Base-by-base conservation (phyloP, 2,329 filamentous ascomycete genomes). In the Colletotrichum theobromicola region DNA sequence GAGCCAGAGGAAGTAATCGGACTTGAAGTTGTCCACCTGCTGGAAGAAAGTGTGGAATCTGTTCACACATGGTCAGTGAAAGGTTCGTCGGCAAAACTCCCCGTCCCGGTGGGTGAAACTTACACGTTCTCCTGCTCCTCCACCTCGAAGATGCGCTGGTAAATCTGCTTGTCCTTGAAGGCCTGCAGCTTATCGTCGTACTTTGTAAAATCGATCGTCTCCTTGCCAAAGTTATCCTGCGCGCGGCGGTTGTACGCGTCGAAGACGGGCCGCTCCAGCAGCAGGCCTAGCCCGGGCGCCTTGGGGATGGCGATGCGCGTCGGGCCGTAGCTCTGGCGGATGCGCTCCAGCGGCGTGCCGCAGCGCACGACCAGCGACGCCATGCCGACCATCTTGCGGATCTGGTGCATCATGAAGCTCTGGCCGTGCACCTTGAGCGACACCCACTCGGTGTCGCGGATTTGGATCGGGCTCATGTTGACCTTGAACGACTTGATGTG, bases 391-490 rank as follows among this genome's bases (percentile, higher is more conserved):
- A 99, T 98, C 86, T 98, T 99, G 80, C 97, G 93, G 84, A 99
- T 99, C 86, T 99, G 97, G 84, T 99, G 97, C 97, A 99, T 99
- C 97, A 99, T 99, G 89, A 99, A 99, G 81, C 94, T 96, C 85
- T 99, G 97, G 0, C 97, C 97, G 84, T 99, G 97, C 28, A 99
- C 96, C 83, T 98, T 98, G 78, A 98, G 88, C 57, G 94, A 97
- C 6, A 99, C 88, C 97, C 97, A 99, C 87, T 99, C 94, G 2
- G 95, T 98, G 81, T 96, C 93, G 83, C 95, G 92, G 84, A 98
- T 97, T 81, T 95, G 91, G 80, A 98, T 93, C 1, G 95, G 95
- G 66, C 90, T 87, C 4, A 87, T 86, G 82, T 95, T 94, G 72
- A 95, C 93, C 46, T 93, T 88, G 87, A 99, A 99, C 4, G 94